Evolutionary conservation across 352 stramenopile genomes (phyloP).

Genomic region (Phytophthora lateralis): DNA sequence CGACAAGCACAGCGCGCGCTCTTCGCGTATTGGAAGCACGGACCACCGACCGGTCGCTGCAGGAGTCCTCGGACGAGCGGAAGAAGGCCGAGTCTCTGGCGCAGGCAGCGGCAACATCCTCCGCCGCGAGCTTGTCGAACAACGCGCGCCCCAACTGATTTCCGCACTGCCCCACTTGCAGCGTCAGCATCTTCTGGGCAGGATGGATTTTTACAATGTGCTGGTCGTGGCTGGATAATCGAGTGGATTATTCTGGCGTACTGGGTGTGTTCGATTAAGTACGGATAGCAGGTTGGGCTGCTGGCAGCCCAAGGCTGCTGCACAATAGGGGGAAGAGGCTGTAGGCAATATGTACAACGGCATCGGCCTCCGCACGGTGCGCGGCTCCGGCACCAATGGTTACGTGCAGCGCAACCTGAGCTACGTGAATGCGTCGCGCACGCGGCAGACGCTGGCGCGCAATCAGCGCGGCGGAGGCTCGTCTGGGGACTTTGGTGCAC

Average conservation of each 20-base stretch:
- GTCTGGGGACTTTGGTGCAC: conserved; percentile 19
- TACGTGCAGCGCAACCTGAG: conserved; percentile 89
- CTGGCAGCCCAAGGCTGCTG: not conserved
- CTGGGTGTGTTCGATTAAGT: not conserved
- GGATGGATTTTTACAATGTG: not conserved
- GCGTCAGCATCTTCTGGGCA: conserved; percentile 50
- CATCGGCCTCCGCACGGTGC: conserved; percentile 83
- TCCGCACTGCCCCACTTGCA: conserved; percentile 82
- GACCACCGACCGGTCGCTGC: conserved; percentile 35
- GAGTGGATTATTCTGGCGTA: not conserved
- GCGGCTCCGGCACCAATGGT: conserved; percentile 88
- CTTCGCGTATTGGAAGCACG: conserved; percentile 2
- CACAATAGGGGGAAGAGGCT: conserved; percentile 9
- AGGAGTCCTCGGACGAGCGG: conserved; percentile 16
- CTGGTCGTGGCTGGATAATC: not conserved
- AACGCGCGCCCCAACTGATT: conserved; percentile 73
- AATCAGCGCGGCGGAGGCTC: conserved; percentile 37
- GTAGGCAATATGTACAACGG: conserved; percentile 84
- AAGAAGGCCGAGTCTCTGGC: conserved; percentile 40
- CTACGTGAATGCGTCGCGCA: conserved; percentile 73
- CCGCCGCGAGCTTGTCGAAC: conserved; percentile 62
- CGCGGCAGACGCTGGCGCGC: conserved; percentile 61
- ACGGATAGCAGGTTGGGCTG: not conserved
- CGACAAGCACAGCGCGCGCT: conserved; percentile 75
- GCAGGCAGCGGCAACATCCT: conserved; percentile 15